These are phyloP conservation scores for Botrytis tulipae DNA, from an alignment of 2,329 filamentous ascomycete genomes.

Conservation along the genomic window DNA sequence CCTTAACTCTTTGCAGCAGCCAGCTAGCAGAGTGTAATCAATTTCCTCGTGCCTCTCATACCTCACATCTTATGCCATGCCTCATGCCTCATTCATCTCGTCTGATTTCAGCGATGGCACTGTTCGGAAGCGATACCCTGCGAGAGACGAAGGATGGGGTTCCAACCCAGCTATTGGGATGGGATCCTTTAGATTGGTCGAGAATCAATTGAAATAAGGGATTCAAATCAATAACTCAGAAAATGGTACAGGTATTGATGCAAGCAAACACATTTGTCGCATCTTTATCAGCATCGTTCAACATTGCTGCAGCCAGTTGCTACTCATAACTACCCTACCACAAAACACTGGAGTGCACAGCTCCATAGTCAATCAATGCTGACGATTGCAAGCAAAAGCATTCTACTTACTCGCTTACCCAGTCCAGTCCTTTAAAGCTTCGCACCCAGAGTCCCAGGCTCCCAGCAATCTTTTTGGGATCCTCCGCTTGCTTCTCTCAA, in stretches of 20 bases:
- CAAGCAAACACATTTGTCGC: background rate
- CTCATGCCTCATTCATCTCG: background rate
- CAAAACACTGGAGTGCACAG: constrained; percentile 6
- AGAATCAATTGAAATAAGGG: constrained; percentile 8
- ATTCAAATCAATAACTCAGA: background rate
- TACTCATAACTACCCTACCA: background rate
- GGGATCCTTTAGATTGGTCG: constrained; percentile 16
- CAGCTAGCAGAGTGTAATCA: background rate
- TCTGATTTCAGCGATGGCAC: constrained; percentile 12
- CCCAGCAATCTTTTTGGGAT: background rate
- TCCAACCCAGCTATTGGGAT: constrained; percentile 11
- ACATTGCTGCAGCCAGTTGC: background rate
- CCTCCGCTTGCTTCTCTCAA: background rate
- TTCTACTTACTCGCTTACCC: background rate
- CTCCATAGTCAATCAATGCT: constrained; percentile 4
- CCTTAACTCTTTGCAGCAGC: background rate
- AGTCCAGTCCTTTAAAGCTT: background rate
- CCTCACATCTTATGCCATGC: background rate
- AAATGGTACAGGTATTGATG: background rate
- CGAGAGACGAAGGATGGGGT: constrained; percentile 5
- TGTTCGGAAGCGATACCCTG: constrained; percentile 11
- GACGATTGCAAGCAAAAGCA: background rate
- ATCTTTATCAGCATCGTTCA: background rate
- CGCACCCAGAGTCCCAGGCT: background rate
- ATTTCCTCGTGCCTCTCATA: background rate